Conservation (phyloP, 345 rosid species). For the Melastoma malabathricum region DNA sequence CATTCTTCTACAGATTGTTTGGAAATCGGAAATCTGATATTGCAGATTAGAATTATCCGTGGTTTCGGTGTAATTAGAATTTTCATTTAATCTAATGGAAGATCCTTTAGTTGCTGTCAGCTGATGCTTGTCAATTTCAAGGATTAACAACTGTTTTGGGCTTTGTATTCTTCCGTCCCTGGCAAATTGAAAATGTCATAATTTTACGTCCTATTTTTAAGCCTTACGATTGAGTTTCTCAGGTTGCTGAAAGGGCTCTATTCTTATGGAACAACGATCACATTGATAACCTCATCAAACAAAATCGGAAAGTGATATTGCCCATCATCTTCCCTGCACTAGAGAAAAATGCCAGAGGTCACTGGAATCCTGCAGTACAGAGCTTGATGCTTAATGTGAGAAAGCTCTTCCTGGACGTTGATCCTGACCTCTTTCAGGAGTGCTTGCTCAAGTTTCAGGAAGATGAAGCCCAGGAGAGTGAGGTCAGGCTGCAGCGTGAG, state of each 20-base stretch:
- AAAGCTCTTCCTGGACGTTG: constrained; percentile 40
- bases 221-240: constrained; percentile 4
- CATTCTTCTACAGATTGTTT: too few relatives aligned
- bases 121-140: too few relatives aligned
- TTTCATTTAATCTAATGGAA: too few relatives aligned
- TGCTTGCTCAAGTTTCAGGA: constrained; percentile 37
- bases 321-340: constrained; percentile 51
- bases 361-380: constrained; percentile 63
- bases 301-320: constrained; percentile 37
- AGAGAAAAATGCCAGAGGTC: constrained; percentile 39
- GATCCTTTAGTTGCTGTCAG: too few relatives aligned
- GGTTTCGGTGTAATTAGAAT: too few relatives aligned
- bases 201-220: constrained; percentile 1
- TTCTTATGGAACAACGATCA: constrained; percentile 70
- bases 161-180: neutral
- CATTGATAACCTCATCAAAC: constrained; percentile 47
- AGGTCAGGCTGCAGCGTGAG: constrained; percentile 21
- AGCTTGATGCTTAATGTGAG: constrained; percentile 46
- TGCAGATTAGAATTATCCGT: too few relatives aligned
- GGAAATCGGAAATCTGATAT: too few relatives aligned
- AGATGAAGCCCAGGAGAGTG: constrained; percentile 29
- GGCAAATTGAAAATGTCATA: neutral
- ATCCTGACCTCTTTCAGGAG: constrained; percentile 40
- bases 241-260: constrained; percentile 73
- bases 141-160: too few relatives aligned